Evolutionary conservation across 257 asterid genomes (phyloP).

Genomic region (Solanum tarapatanum): DNA sequence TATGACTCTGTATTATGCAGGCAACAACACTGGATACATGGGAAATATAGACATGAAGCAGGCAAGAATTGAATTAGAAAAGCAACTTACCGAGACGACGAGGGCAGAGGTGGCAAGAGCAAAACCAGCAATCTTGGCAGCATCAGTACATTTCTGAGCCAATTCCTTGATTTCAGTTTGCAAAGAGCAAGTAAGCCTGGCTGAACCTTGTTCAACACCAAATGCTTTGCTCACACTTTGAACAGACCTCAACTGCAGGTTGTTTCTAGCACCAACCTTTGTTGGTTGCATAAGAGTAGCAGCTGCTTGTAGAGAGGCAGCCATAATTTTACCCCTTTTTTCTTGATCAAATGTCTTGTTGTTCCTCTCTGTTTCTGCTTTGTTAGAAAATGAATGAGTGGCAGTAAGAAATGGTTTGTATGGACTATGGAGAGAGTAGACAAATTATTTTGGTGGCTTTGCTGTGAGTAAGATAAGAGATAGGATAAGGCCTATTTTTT

Average conservation of each 20-base stretch:
- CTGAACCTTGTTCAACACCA: slow-evolving; percentile 41
- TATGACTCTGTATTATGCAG: neutral
- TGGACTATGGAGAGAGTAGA: slow-evolving; percentile 3
- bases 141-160: slow-evolving; percentile 68
- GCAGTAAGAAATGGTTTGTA: slow-evolving; percentile 3
- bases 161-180: slow-evolving; percentile 71
- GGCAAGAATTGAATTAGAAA: neutral
- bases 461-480: slow-evolving; percentile 44
- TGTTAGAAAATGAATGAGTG: neutral
- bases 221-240: slow-evolving; percentile 47
- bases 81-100: slow-evolving; percentile 54
- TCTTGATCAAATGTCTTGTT: neutral
- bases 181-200: slow-evolving; percentile 69
- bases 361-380: neutral
- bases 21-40: neutral
- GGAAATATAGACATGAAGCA: neutral
- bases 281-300: slow-evolving; percentile 88
- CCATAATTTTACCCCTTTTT: slow-evolving; percentile 34
- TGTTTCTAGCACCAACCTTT: slow-evolving; percentile 52
- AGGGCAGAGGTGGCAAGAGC: slow-evolving; percentile 99
- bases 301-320: slow-evolving; percentile 80
- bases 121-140: slow-evolving; percentile 91
- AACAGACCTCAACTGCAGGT: slow-evolving; percentile 46
- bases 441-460: slow-evolving; percentile 32
- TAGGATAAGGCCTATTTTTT: slow-evolving; percentile 50